Evolutionary conservation across 164 flowering plant species (phyloP), one percentile per base, ranked within the genome.

Genomic region (Macadamia integrifolia): DNA sequence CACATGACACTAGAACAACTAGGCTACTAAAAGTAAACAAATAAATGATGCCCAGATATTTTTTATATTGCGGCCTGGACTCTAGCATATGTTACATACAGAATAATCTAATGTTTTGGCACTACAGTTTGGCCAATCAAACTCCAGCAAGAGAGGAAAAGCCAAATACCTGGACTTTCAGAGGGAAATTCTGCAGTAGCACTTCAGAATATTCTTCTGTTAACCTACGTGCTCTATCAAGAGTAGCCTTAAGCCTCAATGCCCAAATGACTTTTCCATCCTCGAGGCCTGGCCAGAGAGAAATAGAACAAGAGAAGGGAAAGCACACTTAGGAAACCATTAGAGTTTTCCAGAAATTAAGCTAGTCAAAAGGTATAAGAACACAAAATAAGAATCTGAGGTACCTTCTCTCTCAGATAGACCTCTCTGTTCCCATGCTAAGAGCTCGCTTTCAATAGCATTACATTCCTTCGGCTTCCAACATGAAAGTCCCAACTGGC

Each of bases 151-250:
- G 53, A 60, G 48, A 65, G 66, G 35, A 11, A 61, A 35, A 55
- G 35, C 6, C 30, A 11, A 50, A 59, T 58, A 88, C 89, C 89
- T 84, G 80, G 56, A 88, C 92, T 82, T 82, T 91, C 48, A 77
- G 75, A 56, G 97, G 97, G 69, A 91, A 89, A 71, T 89, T 85
- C 70, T 83, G 83, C 71, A 93, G 94, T 77, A 93, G 88, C 63
- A 81, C 80, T 78, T 93, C 98, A 66, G 97, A 84, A 71, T 89
- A 91, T 74, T 90, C 94, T 74, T 91, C 98, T 58, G 96, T 93
- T 55, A 93, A 72, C 80, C 98, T 87, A 76, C 91, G 83, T 53
- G 93, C 75, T 80, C 98, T 85, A 78, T 93, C 98, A 71, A 93
- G 85, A 53, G 98, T 91, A 73, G 98, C 98, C 81, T 93, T 93